Conservation (phyloP, 1,139 yeast species). For the Pichia sp. region DNA sequence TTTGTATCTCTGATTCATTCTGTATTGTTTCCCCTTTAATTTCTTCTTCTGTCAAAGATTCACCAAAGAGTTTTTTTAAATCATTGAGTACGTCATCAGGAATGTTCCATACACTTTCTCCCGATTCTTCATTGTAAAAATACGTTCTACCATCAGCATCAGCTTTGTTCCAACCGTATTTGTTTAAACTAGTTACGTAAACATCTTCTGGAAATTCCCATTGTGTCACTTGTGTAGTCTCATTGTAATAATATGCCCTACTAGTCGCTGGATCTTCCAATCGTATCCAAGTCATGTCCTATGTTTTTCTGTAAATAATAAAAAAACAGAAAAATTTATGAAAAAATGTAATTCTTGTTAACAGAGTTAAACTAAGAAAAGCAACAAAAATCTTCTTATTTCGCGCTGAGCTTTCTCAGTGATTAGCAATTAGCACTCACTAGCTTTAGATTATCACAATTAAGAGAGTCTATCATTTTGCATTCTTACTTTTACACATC, state of each 20-base stretch:
- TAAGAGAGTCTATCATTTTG: no score
- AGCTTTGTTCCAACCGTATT: conserved; percentile 56
- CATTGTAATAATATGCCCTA: conserved; percentile 58
- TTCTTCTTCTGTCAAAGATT: conserved; percentile 12
- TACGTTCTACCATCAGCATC: conserved; percentile 58
- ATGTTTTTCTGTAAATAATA: no score
- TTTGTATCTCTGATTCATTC: not conserved
- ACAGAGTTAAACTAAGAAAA: no score
- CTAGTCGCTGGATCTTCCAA: conserved; percentile 61
- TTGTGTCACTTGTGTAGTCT: conserved; percentile 59
- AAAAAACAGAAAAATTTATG: not conserved
- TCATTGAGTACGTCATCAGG: conserved; percentile 42
- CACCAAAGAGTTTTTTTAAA: conserved; percentile 2
- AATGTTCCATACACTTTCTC: conserved; percentile 74
- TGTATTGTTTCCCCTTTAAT: conserved; percentile 9
- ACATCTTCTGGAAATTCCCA: conserved; percentile 72
- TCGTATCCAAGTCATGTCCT: conserved; percentile 50
- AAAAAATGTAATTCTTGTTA: not conserved
- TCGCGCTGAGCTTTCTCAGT: no score
- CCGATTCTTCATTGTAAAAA: conserved; percentile 61
- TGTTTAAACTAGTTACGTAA: conserved; percentile 32
- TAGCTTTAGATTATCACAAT: no score
- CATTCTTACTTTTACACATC: no score
- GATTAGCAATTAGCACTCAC: no score
- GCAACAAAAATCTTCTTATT: no score